Evolutionary conservation across 768 basidiomycete species (phyloP).

Genomic region (Russula griseocarnosa): DNA sequence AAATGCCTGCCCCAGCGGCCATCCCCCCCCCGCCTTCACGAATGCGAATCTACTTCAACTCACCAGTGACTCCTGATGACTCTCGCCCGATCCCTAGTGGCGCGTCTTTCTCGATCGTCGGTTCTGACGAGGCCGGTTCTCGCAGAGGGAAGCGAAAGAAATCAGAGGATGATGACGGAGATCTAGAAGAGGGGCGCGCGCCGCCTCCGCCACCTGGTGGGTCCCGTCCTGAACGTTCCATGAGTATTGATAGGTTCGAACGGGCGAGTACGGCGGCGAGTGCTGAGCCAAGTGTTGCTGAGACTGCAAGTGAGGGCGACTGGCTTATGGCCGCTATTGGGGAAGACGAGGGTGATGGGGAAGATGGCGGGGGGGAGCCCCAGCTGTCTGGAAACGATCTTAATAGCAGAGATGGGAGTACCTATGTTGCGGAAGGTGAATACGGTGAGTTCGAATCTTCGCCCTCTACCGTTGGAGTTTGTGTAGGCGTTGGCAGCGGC

Average conservation of each 20-base stretch:
- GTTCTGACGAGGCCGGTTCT: slow-evolving; percentile 45
- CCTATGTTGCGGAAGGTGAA: slow-evolving; percentile 13
- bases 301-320: slow-evolving; percentile 67
- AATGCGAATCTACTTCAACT: slow-evolving; percentile 90
- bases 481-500: slow-evolving; percentile 33
- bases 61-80: slow-evolving; percentile 79
- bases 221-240: slow-evolving; percentile 36
- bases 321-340: slow-evolving; percentile 89
- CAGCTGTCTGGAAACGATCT: slow-evolving; percentile 17
- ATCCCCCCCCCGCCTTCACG: slow-evolving; percentile 62
- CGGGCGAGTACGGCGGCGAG: slow-evolving; percentile 65
- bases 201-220: slow-evolving; percentile 58
- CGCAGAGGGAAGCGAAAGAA: slow-evolving; percentile 87
- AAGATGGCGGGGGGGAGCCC: slow-evolving; percentile 32
- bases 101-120: slow-evolving; percentile 42
- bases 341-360: slow-evolving; percentile 58
- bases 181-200: slow-evolving; percentile 66
- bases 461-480: slow-evolving; percentile 28
- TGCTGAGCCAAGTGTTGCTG: slow-evolving; percentile 61
- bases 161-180: slow-evolving; percentile 83
- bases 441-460: slow-evolving; percentile 35
- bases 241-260: slow-evolving; percentile 54
- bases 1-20: slow-evolving; percentile 32
- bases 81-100: slow-evolving; percentile 67
- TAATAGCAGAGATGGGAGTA: slow-evolving; percentile 15